Evolutionary conservation across 371 early-diverging fungal species (phyloP).

Genomic region (Apophysomyces variabilis): DNA sequence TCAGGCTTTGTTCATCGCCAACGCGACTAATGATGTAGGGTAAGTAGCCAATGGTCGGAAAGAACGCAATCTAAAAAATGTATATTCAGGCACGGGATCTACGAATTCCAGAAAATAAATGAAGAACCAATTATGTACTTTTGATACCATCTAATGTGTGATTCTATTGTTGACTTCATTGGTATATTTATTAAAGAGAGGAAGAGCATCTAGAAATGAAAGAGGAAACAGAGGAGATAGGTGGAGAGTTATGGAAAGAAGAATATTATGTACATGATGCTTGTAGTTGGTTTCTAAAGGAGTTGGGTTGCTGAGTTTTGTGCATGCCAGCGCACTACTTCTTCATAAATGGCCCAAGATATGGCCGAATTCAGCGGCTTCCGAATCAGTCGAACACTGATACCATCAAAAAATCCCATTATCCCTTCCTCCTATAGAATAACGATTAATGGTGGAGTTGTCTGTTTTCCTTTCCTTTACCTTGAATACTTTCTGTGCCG

Average conservation of each 20-base stretch:
- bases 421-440: slow-evolving; percentile 69
- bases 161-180: no score
- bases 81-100: background rate
- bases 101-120: background rate
- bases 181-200: no score
- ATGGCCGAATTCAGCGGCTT: slow-evolving; percentile 92
- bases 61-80: background rate
- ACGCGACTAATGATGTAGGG: slow-evolving; percentile 40
- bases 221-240: background rate
- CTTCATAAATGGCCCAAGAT: slow-evolving; percentile 94
- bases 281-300: background rate
- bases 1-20: slow-evolving; percentile 64
- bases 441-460: background rate
- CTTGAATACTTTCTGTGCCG: slow-evolving; percentile 65
- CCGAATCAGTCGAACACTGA: slow-evolving; percentile 81
- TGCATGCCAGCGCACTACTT: slow-evolving; percentile 51
- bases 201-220: no score
- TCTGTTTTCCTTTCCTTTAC: slow-evolving; percentile 37
- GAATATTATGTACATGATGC: background rate
- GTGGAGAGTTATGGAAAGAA: background rate
- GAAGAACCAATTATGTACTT: background rate
- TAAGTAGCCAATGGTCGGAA: background rate
- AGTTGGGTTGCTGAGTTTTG: background rate
- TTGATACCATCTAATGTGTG: no score
- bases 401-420: slow-evolving; percentile 85